A percentile compares a stretch with the other conserved stretches of the same genome.
Evolutionary conservation across 176 grass and related monocot species (phyloP).

Genomic region (Avena eriantha): DNA sequence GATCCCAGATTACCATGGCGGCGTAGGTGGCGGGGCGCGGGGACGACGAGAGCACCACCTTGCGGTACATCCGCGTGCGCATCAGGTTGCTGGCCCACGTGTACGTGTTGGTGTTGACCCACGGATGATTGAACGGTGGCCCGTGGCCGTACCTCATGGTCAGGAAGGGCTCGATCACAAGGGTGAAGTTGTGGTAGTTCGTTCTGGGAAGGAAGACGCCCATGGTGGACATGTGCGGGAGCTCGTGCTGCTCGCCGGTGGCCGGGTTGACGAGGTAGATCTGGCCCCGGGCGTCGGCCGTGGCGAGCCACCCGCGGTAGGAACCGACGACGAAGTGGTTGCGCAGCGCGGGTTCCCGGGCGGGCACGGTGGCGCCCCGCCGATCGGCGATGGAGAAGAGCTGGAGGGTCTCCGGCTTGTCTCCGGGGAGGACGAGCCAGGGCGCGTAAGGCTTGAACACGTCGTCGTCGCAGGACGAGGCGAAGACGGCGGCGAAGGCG

Average conservation of each 20-base stretch:
- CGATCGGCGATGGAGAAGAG: slow-evolving; percentile 18
- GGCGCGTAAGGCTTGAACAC: background rate
- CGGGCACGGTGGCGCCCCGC: background rate
- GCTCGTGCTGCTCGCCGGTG: background rate
- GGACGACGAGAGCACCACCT: slow-evolving; percentile 19
- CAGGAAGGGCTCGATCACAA: background rate
- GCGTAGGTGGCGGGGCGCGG: background rate
- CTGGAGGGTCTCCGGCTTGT: too few relatives aligned
- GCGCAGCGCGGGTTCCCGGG: background rate
- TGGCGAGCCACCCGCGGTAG: slow-evolving; percentile 37
- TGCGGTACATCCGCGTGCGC: slow-evolving; percentile 8
- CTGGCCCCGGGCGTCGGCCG: background rate
- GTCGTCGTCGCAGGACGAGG: background rate
- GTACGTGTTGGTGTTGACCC: background rate
- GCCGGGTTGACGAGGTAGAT: slow-evolving; percentile 25
- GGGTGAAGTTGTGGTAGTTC: background rate
- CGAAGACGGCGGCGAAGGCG: background rate
- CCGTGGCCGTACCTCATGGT: background rate
- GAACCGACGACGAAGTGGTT: slow-evolving; percentile 15
- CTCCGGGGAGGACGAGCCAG: slow-evolving; percentile 1
- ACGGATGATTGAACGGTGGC: background rate
- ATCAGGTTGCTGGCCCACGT: background rate
- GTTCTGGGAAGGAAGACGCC: background rate
- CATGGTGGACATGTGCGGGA: slow-evolving; percentile 27
- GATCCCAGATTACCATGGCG: background rate